These are phyloP conservation scores for Aristolochia fimbriata DNA, from an alignment of 164 flowering plant species.

Conservation along the genomic window DNA sequence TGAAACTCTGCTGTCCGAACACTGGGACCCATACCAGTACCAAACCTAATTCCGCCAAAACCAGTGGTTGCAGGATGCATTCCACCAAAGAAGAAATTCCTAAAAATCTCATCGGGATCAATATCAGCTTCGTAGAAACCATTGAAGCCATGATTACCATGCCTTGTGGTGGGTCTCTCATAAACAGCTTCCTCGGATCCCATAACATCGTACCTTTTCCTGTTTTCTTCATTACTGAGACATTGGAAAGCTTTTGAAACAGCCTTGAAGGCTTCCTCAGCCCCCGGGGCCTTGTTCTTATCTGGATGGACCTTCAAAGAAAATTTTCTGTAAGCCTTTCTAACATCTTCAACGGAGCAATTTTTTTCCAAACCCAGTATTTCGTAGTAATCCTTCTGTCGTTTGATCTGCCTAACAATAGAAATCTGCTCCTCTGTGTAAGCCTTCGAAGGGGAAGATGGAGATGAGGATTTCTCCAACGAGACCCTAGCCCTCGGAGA, in stretches of 20 bases:
- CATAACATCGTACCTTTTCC: slow-evolving; percentile 52
- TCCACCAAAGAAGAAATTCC: slow-evolving; percentile 82
- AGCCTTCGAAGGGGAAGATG: slow-evolving; percentile 20
- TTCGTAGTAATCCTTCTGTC: slow-evolving; percentile 75
- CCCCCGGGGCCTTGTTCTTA: slow-evolving; percentile 86
- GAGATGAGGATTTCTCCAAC: slow-evolving; percentile 1
- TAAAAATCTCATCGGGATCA: slow-evolving; percentile 84
- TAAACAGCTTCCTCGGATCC: slow-evolving; percentile 53
- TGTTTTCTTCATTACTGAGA: slow-evolving; percentile 57
- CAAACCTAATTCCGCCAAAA: slow-evolving; percentile 53
- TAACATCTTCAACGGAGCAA: slow-evolving; percentile 66
- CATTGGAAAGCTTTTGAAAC: slow-evolving; percentile 95
- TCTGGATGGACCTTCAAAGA: slow-evolving; percentile 92
- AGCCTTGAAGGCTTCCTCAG: slow-evolving; percentile 87
- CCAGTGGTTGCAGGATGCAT: slow-evolving; percentile 46
- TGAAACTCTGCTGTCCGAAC: slow-evolving; percentile 31
- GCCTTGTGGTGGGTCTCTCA: slow-evolving; percentile 24
- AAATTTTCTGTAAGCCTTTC: slow-evolving; percentile 75
- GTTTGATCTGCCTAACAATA: slow-evolving; percentile 61
- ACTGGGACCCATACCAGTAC: slow-evolving; percentile 43
- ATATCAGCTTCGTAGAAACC: slow-evolving; percentile 66
- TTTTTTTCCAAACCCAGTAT: slow-evolving; percentile 64
- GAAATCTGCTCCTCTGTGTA: slow-evolving; percentile 69
- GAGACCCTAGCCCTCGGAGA: slow-evolving; percentile 21
- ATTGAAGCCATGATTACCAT: slow-evolving; percentile 34